phyloP scores from a whole-genome alignment of 2,329 filamentous ascomycete species.

The Epichloe gansuensis region DNA sequence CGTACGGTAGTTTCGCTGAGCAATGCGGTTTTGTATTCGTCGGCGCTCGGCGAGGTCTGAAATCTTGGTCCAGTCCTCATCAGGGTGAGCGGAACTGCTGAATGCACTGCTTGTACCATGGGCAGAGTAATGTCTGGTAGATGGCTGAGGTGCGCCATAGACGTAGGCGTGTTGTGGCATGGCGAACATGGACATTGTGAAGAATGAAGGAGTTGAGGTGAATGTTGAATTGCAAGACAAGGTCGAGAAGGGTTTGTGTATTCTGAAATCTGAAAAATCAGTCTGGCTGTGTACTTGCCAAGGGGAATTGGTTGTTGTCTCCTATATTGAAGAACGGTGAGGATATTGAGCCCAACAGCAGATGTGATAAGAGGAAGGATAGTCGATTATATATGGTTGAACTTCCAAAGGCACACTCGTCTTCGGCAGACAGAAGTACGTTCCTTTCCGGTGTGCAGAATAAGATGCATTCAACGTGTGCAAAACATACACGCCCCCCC shows the following conservation, averaged over 20 bases:
- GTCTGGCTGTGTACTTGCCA: background rate
- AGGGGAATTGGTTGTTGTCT: background rate
- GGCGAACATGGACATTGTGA: slow-evolving; percentile 24
- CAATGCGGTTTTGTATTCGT: slow-evolving; percentile 94
- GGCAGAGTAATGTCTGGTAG: slow-evolving; percentile 53
- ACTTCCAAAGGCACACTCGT: background rate
- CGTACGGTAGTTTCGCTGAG: slow-evolving; percentile 88
- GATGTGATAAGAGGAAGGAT: slow-evolving; percentile 1
- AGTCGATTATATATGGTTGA: slow-evolving; percentile 5
- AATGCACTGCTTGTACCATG: slow-evolving; percentile 88
- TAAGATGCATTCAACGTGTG: background rate
- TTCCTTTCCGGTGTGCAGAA: background rate
- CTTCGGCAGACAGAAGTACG: background rate
- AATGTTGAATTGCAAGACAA: background rate
- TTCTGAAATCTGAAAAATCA: background rate
- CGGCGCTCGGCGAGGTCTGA: slow-evolving; percentile 89
- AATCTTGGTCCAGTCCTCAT: slow-evolving; percentile 99
- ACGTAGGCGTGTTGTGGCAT: slow-evolving; percentile 22
- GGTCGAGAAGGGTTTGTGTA: background rate
- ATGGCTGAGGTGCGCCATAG: slow-evolving; percentile 15
- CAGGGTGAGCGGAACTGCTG: slow-evolving; percentile 84
- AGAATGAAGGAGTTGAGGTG: background rate
- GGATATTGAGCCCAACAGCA: background rate
- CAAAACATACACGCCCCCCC: slow-evolving; percentile 1
- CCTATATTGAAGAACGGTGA: background rate